Percentiles rank a stretch among this genome's conserved stretches.
Conservation (phyloP, 177 flowering plant species). For the Vitis hybrid region DNA sequence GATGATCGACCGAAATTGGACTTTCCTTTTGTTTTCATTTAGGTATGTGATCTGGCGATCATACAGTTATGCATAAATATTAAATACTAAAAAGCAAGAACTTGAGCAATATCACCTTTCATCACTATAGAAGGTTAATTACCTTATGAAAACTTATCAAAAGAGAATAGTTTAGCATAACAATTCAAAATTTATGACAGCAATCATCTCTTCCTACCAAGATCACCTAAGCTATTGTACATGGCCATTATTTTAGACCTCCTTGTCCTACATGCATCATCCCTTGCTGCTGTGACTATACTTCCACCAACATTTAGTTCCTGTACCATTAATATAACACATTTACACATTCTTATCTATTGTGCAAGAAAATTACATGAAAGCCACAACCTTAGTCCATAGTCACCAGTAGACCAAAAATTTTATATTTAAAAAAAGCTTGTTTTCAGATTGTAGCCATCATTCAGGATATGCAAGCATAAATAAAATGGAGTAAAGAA, state of each 20-base stretch:
- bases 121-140: no score
- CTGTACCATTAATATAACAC: slow-evolving; percentile 32
- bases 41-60: no score
- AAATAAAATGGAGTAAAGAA: not conserved
- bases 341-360: not conserved
- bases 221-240: slow-evolving; percentile 82
- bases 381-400: not conserved
- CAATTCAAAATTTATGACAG: not conserved
- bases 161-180: not conserved
- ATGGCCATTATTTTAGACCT: slow-evolving; percentile 65
- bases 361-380: not conserved
- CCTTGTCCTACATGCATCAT: slow-evolving; percentile 85
- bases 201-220: slow-evolving; percentile 48
- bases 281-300: slow-evolving; percentile 70
- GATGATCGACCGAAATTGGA: no score
- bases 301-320: slow-evolving; percentile 88
- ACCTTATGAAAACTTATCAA: not conserved
- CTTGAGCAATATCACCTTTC: no score
- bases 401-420: not conserved
- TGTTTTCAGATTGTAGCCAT: not conserved
- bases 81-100: no score
- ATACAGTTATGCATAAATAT: no score
- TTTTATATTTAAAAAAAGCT: no score
- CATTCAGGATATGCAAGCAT: not conserved
- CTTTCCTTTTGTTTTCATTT: no score